Percentiles rank a stretch among this genome's conserved stretches.
Conservation (phyloP, 345 rosid genomes). For the Gossypioides kirkii region DNA sequence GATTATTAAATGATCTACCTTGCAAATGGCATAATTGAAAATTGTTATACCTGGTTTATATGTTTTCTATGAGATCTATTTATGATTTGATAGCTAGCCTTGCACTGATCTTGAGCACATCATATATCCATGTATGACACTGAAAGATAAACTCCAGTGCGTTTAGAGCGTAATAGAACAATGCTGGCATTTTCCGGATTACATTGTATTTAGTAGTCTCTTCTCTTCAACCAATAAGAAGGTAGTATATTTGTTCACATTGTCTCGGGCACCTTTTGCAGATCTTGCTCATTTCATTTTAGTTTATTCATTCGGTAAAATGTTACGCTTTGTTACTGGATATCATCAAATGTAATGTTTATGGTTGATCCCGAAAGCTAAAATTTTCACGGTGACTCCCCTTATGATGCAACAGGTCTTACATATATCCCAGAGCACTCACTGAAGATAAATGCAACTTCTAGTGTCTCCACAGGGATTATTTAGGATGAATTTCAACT, state of each 20-base stretch:
- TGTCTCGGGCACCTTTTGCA: background rate
- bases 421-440: constrained; percentile 86
- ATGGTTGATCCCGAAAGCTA: background rate
- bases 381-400: background rate
- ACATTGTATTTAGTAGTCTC: background rate
- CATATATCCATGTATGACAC: background rate
- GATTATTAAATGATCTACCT: background rate
- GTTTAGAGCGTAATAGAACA: background rate
- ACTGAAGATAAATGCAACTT: constrained; percentile 83
- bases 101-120: background rate
- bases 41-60: background rate
- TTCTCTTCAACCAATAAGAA: background rate
- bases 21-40: background rate
- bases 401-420: constrained; percentile 54
- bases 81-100: background rate
- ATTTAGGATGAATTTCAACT: constrained; percentile 27
- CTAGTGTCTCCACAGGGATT: constrained; percentile 75
- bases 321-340: background rate
- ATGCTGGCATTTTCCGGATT: background rate
- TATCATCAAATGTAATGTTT: background rate
- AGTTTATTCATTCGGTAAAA: background rate
- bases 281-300: background rate
- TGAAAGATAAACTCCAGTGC: background rate
- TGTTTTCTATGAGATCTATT: background rate
- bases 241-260: background rate